A percentile compares a stretch with the other conserved stretches of the same genome.
phyloP scores from a whole-genome alignment of 208 protist genomes.

The Trypanosoma mega region DNA sequence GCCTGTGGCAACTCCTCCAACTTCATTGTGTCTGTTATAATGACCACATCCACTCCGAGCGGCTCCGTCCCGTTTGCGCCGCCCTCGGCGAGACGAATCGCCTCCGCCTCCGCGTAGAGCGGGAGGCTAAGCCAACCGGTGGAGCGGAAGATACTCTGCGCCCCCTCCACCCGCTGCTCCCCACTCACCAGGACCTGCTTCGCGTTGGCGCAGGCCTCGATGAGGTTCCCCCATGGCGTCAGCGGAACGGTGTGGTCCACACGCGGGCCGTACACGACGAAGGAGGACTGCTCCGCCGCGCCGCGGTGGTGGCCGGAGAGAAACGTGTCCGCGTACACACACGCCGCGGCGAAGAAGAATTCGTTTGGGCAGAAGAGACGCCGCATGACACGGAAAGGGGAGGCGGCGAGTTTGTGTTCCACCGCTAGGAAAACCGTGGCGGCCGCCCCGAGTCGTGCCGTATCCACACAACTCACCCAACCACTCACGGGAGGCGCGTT shows the following conservation, averaged over 20 bases:
- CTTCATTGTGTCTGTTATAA: slow-evolving; percentile 48
- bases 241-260: slow-evolving; percentile 41
- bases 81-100: slow-evolving; percentile 32
- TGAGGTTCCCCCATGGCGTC: slow-evolving; percentile 36
- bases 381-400: slow-evolving; percentile 36
- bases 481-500: neutral
- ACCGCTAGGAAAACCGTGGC: slow-evolving; percentile 46
- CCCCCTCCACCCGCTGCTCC: slow-evolving; percentile 50
- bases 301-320: slow-evolving; percentile 19
- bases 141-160: slow-evolving; percentile 36
- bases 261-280: slow-evolving; percentile 40
- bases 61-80: slow-evolving; percentile 8
- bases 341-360: slow-evolving; percentile 53
- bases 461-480: neutral
- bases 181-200: slow-evolving; percentile 36
- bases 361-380: slow-evolving; percentile 52
- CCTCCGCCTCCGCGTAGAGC: slow-evolving; percentile 38
- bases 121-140: slow-evolving; percentile 45
- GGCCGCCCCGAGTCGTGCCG: slow-evolving; percentile 3
- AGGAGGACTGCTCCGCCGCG: slow-evolving; percentile 11
- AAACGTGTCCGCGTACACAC: slow-evolving; percentile 51
- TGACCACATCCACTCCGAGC: slow-evolving; percentile 43
- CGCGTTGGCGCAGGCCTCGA: slow-evolving; percentile 27
- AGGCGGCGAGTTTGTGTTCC: slow-evolving; percentile 47
- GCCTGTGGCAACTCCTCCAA: slow-evolving; percentile 55